Conservation (phyloP, 2,329 filamentous ascomycete genomes). For the Neophaeococcomyces aloes region DNA sequence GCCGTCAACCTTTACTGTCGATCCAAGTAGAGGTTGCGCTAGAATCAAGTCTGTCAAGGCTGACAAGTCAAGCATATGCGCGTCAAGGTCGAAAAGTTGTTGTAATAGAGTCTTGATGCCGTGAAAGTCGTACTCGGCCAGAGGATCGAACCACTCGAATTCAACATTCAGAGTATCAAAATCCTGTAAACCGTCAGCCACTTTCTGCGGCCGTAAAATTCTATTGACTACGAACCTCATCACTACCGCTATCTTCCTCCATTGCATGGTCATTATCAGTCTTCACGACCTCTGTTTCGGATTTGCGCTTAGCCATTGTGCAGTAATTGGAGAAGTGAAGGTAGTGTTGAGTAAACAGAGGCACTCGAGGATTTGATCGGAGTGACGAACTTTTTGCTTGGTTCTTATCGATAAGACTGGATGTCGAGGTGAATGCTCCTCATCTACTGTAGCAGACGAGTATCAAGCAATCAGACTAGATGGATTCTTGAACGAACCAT, state of each 20-base stretch:
- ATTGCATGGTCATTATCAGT: constrained; percentile 10
- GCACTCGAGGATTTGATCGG: not conserved
- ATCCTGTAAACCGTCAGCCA: constrained; percentile 45
- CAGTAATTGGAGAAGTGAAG: not conserved
- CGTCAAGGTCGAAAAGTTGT: constrained; percentile 85
- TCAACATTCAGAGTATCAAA: constrained; percentile 89
- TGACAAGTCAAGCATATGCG: constrained; percentile 75
- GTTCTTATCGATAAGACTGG: constrained; percentile 7
- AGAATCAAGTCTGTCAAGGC: constrained; percentile 77
- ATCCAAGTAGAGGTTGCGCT: constrained; percentile 76
- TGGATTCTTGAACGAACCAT: too few species aligned
- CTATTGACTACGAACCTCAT: constrained; percentile 26
- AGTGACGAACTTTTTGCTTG: not conserved
- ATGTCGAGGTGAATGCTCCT: not conserved
- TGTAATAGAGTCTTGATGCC: constrained; percentile 81
- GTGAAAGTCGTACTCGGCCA: constrained; percentile 83
- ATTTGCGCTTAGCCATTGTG: constrained; percentile 21
- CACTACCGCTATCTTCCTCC: constrained; percentile 24
- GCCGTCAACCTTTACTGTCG: constrained; percentile 93
- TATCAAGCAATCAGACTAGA: too few species aligned
- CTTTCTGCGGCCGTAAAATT: not conserved
- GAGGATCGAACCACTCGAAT: constrained; percentile 98
- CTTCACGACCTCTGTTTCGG: constrained; percentile 13
- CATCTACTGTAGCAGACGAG: too few species aligned
- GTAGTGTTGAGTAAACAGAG: not conserved